A percentile compares a stretch with the other conserved stretches of the same genome.
phyloP scores from a whole-genome alignment of 106 monocot genomes.

The Triglochin maritima region DNA sequence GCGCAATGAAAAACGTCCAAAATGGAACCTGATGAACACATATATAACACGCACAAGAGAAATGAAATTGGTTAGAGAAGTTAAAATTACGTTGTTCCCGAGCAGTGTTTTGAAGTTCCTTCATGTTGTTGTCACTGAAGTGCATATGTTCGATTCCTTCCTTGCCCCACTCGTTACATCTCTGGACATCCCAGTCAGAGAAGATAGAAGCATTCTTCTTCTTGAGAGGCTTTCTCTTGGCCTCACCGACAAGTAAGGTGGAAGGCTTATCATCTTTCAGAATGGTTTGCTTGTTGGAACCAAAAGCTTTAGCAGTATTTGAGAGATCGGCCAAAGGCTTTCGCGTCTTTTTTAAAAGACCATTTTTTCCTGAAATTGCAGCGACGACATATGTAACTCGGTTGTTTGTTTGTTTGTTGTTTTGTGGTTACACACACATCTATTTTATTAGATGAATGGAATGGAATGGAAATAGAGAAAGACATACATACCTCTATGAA shows the following conservation, averaged over 20 bases:
- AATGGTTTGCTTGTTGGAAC: constrained; percentile 10
- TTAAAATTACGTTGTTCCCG: constrained; percentile 37
- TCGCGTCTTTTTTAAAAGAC: constrained; percentile 20
- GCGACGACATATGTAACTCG: too few relatives aligned
- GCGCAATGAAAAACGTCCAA: not conserved
- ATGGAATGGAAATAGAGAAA: too few relatives aligned
- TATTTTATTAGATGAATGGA: too few relatives aligned
- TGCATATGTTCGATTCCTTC: constrained; percentile 41
- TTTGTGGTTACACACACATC: too few relatives aligned
- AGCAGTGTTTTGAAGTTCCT: constrained; percentile 23
- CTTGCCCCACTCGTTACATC: constrained; percentile 57
- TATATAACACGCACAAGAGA: not conserved
- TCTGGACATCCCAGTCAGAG: constrained; percentile 34
- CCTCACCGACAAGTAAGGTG: too few relatives aligned
- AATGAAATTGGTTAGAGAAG: not conserved
- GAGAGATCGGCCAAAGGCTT: constrained; percentile 43
- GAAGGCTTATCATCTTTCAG: constrained; percentile 23
- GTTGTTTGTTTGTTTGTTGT: too few relatives aligned
- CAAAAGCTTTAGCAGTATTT: constrained; percentile 12
- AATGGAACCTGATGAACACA: not conserved
- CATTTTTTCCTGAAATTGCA: constrained; percentile 21
- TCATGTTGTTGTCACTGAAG: constrained; percentile 45
- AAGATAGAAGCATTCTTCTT: constrained; percentile 1
- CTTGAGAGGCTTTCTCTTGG: constrained; percentile 9
- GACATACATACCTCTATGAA: too few relatives aligned